Evolutionary conservation across 2,329 filamentous ascomycete genomes (phyloP), one percentile per base, ranked within the genome.

Genomic region (Penicillium verrucosum): DNA sequence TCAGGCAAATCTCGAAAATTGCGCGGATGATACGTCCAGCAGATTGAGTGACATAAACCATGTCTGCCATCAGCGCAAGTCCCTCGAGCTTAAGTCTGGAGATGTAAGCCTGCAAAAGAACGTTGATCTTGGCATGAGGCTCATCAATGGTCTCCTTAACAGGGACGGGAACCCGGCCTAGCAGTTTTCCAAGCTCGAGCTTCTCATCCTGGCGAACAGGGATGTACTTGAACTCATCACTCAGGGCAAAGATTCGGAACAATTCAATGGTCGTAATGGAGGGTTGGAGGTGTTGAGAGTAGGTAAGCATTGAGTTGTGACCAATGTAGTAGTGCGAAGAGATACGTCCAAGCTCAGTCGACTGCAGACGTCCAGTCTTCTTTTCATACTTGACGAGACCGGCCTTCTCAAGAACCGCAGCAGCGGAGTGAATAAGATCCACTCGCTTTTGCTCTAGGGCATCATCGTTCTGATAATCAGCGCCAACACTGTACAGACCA

Each of bases 261-360:
- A 99, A 83, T 75, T 99, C 94, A 62, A 99, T 96, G 6, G 90
- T 90, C 27, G 89, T 91, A 66, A 97, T 94, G 11, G 89, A 91
- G 14, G 93, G 92, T 71, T 97, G 92, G 46, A 99, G 90, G 64
- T 97, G 88, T 70, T 89, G 90, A 73, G 96, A 96, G 79, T 99
- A 99, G 1, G 90, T 97, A 64, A 93, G 83, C 94, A 99, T 99
- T 14, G 93, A 97, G 65, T 86, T 90, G 74, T 96, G 87, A 0
- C 92, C 94, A 69, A 99, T 97, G 79, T 99, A 99, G 80, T 99
- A 99, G 74, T 99, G 94, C 14, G 93, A 97, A 6, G 95, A 89
- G 65, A 99, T 95, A 41, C 94, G 88, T 51, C 95, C 94, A 53
- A 99, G 86, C 73, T 99, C 94, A 0, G 94, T 99, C 4, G 90